phyloP scores from a whole-genome alignment of 2,329 filamentous ascomycete species.

The Phaeophleospora eucalypticola region DNA sequence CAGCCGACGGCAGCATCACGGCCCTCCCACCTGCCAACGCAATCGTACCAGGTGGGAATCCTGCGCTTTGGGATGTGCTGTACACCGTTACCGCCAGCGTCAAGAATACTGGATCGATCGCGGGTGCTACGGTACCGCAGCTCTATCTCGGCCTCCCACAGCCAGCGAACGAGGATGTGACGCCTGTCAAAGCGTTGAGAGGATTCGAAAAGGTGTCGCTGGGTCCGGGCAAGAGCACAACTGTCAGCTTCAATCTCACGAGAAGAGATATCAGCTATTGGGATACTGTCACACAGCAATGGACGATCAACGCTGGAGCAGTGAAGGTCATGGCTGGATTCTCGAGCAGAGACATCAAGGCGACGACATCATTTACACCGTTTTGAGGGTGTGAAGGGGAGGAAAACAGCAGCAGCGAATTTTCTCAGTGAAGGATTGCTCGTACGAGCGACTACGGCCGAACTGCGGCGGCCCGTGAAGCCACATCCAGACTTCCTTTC shows the following conservation, averaged over 20 bases:
- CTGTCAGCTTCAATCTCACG: constrained; percentile 33
- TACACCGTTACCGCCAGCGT: constrained; percentile 55
- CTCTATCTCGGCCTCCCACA: constrained; percentile 43
- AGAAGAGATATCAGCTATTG: constrained; percentile 36
- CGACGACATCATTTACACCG: constrained; percentile 14
- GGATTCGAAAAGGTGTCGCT: constrained; percentile 42
- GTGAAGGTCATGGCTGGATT: constrained; percentile 20
- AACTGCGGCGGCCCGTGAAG: too few relatives aligned
- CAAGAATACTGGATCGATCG: constrained; percentile 58
- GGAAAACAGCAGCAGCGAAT: too few relatives aligned
- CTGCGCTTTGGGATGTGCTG: constrained; percentile 58
- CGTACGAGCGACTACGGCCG: too few relatives aligned
- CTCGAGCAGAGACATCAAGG: constrained; percentile 25
- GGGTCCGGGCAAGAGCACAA: constrained; percentile 23
- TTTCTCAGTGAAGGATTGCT: too few relatives aligned
- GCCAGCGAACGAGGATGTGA: constrained; percentile 41
- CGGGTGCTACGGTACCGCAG: constrained; percentile 52
- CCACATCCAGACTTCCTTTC: too few relatives aligned
- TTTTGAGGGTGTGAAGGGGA: too few relatives aligned
- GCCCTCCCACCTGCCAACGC: constrained; percentile 13
- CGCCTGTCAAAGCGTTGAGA: constrained; percentile 44
- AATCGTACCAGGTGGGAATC: constrained; percentile 24
- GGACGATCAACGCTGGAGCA: constrained; percentile 27
- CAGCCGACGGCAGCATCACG: constrained; percentile 11
- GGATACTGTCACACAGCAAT: constrained; percentile 33